phyloP scores from a whole-genome alignment of 108 stramenopile species.

The Nitzschia putrida region DNA sequence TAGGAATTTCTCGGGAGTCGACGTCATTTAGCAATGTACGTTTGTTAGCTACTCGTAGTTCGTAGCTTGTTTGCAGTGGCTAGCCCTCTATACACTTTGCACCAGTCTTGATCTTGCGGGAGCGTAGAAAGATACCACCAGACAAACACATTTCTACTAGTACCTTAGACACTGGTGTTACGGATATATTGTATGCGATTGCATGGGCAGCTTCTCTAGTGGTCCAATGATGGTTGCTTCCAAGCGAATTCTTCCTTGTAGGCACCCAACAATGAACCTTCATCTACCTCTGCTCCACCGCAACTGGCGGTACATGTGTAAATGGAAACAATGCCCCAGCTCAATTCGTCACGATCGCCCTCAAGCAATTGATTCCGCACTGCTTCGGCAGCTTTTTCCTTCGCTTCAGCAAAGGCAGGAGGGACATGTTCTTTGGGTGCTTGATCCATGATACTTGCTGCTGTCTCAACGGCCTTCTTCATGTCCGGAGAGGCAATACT shows the following conservation, averaged over 20 bases:
- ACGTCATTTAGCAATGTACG: too few species aligned
- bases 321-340: conserved; percentile 80
- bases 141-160: too few species aligned
- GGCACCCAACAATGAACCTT: conserved; percentile 43
- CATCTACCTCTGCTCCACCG: conserved; percentile 34
- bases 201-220: background rate
- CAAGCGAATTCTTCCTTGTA: conserved; percentile 84
- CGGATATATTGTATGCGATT: too few species aligned
- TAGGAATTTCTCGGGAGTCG: too few species aligned
- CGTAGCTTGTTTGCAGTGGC: too few species aligned
- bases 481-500: conserved; percentile 3
- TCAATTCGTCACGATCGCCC: conserved; percentile 39
- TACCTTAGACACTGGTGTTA: too few species aligned
- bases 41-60: too few species aligned
- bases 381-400: conserved; percentile 58
- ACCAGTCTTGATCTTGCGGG: too few species aligned
- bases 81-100: too few species aligned
- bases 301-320: conserved; percentile 85
- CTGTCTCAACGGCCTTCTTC: conserved; percentile 56
- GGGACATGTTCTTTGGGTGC: conserved; percentile 59
- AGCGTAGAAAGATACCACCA: too few species aligned
- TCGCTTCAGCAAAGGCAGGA: conserved; percentile 59
- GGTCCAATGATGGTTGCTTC: conserved; percentile 77
- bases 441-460: conserved; percentile 47
- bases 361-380: conserved; percentile 35